Evolutionary conservation across 768 basidiomycete species (phyloP), one percentile per base, ranked within the genome.

Genomic region (Lactarius evosmus): DNA sequence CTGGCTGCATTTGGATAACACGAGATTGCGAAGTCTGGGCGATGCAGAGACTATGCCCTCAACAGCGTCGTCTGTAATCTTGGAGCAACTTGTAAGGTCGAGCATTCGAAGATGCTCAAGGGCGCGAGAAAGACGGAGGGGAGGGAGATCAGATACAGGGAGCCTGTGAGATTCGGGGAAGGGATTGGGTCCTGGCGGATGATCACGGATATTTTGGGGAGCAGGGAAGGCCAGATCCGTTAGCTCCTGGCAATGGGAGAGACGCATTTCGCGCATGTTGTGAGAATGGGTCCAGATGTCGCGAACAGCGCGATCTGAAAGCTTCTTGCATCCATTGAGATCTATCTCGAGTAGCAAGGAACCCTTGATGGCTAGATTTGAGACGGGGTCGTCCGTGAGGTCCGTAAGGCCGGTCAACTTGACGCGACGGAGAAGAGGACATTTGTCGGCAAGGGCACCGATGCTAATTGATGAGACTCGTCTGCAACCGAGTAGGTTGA

Each of bases 331-430:
- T 66, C 86, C 82, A 71, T 92, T 88, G 70, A 99, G 86, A 76
- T 99, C 97, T 69, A 98, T 86, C 75, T 99, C 97, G 61, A 99
- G 83, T 29, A 99, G 83, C 56, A 94, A 81, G 1, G 92, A 89
- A 72, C 94, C 96, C 5, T 80, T 81, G 65, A 82, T 82, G 36
- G 90, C 89, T 56, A 99, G 81, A 34, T 86, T 82, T 36, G 87
- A 83, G 69, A 99, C 80, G 30, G 94, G 80, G 29, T 74, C 74
- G 70, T 96, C 92, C 0, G 94, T 95, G 63, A 98, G 76, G 29
- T 79, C 78, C 61, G 84, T 84, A 49, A 95, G 81, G 57, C 86
- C 86, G 69, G 86, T 88, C 60, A 98, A 80, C 75, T 98, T 98
- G 74, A 98, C 90, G 66, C 97, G 83, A 58, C 94, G 86, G 41